Conservation (phyloP, 768 basidiomycete species). For the Brasilioporus rufonigricans region DNA sequence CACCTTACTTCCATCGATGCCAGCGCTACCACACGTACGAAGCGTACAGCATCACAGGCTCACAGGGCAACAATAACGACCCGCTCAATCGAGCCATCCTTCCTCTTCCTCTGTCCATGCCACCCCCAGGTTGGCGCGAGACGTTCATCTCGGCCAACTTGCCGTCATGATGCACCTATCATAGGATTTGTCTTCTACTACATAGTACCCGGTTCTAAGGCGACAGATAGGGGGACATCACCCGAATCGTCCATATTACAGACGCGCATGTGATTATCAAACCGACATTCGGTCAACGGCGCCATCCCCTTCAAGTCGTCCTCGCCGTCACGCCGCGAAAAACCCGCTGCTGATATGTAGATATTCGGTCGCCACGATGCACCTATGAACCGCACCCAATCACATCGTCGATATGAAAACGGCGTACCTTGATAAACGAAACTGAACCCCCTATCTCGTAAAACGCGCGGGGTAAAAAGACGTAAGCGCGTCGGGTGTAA, state of each 20-base stretch:
- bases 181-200: no score
- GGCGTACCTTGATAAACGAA: neutral
- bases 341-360: neutral
- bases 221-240: neutral
- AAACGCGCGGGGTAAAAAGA: neutral
- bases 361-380: neutral
- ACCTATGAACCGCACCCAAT: neutral
- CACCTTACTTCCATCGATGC: no score
- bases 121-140: neutral
- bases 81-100: neutral
- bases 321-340: neutral
- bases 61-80: no score
- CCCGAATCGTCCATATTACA: no score
- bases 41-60: no score
- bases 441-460: neutral
- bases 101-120: no score
- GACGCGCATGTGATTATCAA: neutral
- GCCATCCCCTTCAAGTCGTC: neutral
- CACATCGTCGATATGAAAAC: neutral
- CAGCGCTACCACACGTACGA: neutral
- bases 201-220: no score
- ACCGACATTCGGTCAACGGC: neutral
- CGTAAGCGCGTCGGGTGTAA: no score
- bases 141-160: neutral
- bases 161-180: neutral